These are phyloP conservation scores for Adansonia gregorii DNA, from an alignment of 441 rosid species.

Conservation along the genomic window DNA sequence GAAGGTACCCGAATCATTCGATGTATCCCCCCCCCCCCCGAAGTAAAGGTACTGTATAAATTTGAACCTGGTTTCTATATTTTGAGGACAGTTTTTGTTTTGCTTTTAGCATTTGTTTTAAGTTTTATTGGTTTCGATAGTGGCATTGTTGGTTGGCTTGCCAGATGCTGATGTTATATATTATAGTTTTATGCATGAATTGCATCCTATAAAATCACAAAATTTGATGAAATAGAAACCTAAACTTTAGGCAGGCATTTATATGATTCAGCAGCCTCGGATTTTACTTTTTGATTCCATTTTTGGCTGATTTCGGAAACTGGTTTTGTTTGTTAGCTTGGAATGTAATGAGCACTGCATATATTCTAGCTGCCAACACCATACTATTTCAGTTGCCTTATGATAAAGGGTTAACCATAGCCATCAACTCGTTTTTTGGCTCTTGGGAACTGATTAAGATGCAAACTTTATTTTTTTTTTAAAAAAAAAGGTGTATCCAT, in stretches of 20 bases:
- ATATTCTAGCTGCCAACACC: background rate
- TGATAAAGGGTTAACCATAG: too few species aligned
- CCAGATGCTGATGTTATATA: background rate
- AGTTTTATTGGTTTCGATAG: background rate
- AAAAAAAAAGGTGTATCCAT: too few species aligned
- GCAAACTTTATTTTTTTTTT: too few species aligned
- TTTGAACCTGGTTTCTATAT: slow-evolving; percentile 47
- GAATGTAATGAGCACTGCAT: background rate
- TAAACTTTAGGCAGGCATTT: background rate
- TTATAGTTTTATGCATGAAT: background rate
- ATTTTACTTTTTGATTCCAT: background rate
- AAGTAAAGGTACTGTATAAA: slow-evolving; percentile 28
- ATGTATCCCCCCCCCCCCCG: slow-evolving; percentile 17
- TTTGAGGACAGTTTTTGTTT: slow-evolving; percentile 4
- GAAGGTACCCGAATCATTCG: slow-evolving; percentile 12
- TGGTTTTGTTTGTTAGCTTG: background rate
- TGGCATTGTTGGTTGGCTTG: background rate
- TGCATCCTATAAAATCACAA: slow-evolving; percentile 1
- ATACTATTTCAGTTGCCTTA: background rate
- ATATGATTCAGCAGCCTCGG: background rate
- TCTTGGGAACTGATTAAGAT: too few species aligned
- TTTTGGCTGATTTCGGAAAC: background rate
- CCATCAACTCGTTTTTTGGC: too few species aligned
- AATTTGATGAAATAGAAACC: slow-evolving; percentile 10
- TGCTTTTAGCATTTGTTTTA: background rate